phyloP scores from a whole-genome alignment of 345 rosid species.

The Heritiera littoralis region DNA sequence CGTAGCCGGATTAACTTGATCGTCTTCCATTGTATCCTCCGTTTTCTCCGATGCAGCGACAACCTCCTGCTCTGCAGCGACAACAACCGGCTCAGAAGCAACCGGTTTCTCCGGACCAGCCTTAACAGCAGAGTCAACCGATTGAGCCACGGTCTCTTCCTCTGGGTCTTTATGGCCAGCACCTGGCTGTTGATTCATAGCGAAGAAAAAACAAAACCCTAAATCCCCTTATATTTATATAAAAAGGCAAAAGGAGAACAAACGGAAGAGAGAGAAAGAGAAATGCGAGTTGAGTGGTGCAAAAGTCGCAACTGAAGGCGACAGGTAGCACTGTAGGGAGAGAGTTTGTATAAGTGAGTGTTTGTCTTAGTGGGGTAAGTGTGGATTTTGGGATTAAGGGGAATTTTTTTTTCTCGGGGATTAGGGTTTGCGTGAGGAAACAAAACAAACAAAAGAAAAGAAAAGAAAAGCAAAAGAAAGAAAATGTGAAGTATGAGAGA shows the following conservation, averaged over 20 bases:
- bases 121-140: constrained; percentile 13
- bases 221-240: constrained; percentile 36
- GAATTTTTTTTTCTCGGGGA: neutral
- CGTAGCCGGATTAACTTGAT: constrained; percentile 71
- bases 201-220: constrained; percentile 44
- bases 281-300: constrained; percentile 40
- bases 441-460: neutral
- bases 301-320: constrained; percentile 94
- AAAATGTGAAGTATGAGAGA: neutral
- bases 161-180: constrained; percentile 33
- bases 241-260: neutral
- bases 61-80: constrained; percentile 34
- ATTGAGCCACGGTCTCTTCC: constrained; percentile 35
- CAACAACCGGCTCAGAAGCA: constrained; percentile 19
- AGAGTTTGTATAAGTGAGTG: constrained; percentile 21
- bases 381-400: constrained; percentile 26
- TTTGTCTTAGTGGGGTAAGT: constrained; percentile 55
- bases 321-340: constrained; percentile 69
- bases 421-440: constrained; percentile 5
- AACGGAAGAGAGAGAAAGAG: constrained; percentile 31
- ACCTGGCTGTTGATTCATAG: constrained; percentile 55
- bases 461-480: neutral
- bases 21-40: constrained; percentile 78
- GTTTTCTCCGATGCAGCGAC: constrained; percentile 35
- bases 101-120: constrained; percentile 17